Conservation (phyloP, 192 early-diverging fungal genomes). For the Coemansia sp. region DNA sequence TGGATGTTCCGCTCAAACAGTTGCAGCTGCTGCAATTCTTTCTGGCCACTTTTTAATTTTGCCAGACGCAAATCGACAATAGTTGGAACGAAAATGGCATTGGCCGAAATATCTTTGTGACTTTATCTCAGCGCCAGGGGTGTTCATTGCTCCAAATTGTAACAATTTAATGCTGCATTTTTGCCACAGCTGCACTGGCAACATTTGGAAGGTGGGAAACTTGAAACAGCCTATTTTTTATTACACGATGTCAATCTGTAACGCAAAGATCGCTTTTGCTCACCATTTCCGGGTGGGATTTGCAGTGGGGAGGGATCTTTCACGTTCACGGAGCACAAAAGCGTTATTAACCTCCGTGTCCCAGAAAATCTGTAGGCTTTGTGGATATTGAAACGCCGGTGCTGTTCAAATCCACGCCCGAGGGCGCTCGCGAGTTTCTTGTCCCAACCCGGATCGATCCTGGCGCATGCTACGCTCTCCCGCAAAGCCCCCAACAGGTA, state of each 20-base stretch:
- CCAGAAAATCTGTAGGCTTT: slow-evolving; percentile 58
- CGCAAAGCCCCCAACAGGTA: slow-evolving; percentile 89
- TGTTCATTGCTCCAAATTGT: not conserved
- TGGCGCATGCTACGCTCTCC: slow-evolving; percentile 80
- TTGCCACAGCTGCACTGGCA: not conserved
- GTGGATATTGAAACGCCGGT: slow-evolving; percentile 90
- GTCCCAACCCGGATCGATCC: slow-evolving; percentile 75
- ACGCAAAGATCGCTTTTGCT: not conserved
- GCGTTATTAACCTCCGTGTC: slow-evolving; percentile 12
- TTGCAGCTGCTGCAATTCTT: not conserved
- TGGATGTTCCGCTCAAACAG: not conserved
- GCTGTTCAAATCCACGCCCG: slow-evolving; percentile 89
- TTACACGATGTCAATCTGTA: slow-evolving; percentile 2
- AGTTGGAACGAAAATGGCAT: not conserved
- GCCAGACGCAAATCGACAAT: not conserved
- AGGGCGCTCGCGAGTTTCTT: slow-evolving; percentile 92
- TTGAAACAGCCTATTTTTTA: not conserved
- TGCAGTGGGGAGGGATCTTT: slow-evolving; percentile 2
- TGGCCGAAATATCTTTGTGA: not conserved
- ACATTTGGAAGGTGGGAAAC: not conserved
- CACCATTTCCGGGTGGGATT: slow-evolving; percentile 5
- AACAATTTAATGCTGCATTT: not conserved
- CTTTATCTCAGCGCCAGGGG: not conserved
- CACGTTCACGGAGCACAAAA: slow-evolving; percentile 11
- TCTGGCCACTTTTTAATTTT: not conserved